Conservation (phyloP, 441 rosid genomes). For the Pelargonium citronellum region DNA sequence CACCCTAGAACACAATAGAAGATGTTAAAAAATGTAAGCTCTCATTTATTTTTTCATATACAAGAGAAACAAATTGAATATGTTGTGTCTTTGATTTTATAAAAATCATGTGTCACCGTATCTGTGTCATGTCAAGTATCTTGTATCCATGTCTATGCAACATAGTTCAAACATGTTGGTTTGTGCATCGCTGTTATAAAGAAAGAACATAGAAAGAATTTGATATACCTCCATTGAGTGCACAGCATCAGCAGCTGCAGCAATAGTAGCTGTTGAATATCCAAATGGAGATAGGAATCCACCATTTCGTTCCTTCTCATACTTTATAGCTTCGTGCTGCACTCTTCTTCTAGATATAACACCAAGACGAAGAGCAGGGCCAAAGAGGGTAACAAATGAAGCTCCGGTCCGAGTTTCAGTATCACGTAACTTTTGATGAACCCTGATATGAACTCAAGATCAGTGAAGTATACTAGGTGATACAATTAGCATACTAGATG, state of each 20-base stretch:
- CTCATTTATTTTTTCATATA: no score
- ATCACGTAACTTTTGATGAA: slow-evolving; percentile 54
- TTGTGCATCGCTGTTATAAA: slow-evolving; percentile 13
- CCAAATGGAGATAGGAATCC: slow-evolving; percentile 85
- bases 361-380: slow-evolving; percentile 68
- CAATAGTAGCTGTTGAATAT: slow-evolving; percentile 61
- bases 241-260: slow-evolving; percentile 62
- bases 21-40: no score
- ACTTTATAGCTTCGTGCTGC: slow-evolving; percentile 58
- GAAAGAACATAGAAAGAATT: slow-evolving; percentile 7
- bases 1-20: no score
- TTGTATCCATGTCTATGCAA: no score
- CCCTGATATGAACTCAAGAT: slow-evolving; percentile 40
- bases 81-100: no score
- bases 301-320: slow-evolving; percentile 77
- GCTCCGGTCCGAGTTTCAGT: slow-evolving; percentile 73
- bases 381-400: slow-evolving; percentile 70
- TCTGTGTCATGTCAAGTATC: no score
- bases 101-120: no score
- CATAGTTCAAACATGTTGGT: not conserved
- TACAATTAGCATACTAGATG: not conserved
- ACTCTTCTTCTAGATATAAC: slow-evolving; percentile 80
- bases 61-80: no score
- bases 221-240: slow-evolving; percentile 74
- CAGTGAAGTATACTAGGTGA: slow-evolving; percentile 3